Conservation (phyloP, 164 flowering plant species). For the Santalum album region DNA sequence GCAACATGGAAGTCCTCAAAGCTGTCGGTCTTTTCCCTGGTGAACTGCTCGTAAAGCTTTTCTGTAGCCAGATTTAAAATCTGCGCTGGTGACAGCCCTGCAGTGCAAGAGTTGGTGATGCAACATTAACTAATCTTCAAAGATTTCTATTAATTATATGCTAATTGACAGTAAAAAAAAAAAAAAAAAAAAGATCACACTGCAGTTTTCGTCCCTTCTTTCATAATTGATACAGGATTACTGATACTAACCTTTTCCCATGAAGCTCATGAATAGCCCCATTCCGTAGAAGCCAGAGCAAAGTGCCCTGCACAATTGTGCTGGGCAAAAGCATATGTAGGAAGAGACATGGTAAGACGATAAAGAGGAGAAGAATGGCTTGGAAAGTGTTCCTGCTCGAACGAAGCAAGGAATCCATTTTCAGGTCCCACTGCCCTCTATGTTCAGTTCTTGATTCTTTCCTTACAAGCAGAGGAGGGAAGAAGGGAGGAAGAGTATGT, state of each 20-base stretch:
- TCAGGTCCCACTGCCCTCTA: background rate
- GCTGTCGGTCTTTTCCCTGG: constrained; percentile 20
- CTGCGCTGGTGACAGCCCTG: constrained; percentile 32
- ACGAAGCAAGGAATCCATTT: constrained; percentile 14
- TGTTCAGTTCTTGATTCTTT: constrained; percentile 8
- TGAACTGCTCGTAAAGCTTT: constrained; percentile 34
- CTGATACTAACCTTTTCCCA: constrained; percentile 19
- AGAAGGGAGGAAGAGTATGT: too few relatives aligned
- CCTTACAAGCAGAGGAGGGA: too few relatives aligned
- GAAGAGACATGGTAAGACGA: too few relatives aligned
- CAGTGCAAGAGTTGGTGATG: background rate
- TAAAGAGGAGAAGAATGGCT: background rate
- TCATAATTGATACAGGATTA: too few relatives aligned
- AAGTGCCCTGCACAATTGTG: background rate
- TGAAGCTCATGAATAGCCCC: constrained; percentile 24
- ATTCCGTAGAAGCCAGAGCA: background rate
- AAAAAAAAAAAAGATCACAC: too few relatives aligned
- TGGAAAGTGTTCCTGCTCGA: background rate
- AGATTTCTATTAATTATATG: too few relatives aligned
- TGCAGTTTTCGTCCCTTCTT: too few relatives aligned
- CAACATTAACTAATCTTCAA: background rate
- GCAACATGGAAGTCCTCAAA: constrained; percentile 48
- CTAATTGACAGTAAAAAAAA: too few relatives aligned
- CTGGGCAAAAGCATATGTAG: background rate
- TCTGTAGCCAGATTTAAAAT: constrained; percentile 26